phyloP scores from a whole-genome alignment of 2,329 filamentous ascomycete genomes.

The Pseudocercospora cruenta region DNA sequence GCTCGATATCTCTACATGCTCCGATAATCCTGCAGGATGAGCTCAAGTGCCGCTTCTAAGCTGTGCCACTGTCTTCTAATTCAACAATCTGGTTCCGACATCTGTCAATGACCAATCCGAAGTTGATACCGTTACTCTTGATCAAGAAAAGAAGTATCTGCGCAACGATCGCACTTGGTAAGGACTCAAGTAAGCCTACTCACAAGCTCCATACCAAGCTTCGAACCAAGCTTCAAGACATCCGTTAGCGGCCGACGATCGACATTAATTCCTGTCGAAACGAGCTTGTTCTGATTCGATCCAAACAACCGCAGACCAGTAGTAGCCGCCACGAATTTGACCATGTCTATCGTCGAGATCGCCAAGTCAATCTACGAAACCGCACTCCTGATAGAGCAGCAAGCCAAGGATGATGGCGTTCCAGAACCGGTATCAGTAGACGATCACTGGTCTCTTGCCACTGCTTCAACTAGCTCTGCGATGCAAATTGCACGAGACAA shows the following conservation, averaged over 20 bases:
- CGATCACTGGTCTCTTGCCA: conserved; percentile 1
- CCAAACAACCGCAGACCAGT: neutral
- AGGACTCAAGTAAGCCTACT: neutral
- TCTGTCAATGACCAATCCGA: neutral
- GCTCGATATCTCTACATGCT: neutral
- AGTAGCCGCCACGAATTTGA: neutral
- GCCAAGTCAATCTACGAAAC: neutral
- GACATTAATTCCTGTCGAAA: neutral
- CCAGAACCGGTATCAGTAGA: neutral
- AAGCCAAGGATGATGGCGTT: neutral
- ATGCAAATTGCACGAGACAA: neutral
- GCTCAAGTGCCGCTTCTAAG: neutral
- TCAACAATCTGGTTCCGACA: neutral
- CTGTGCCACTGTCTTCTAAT: neutral
- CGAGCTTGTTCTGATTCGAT: neutral
- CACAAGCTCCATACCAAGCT: neutral
- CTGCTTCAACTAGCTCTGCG: neutral
- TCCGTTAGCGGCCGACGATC: neutral
- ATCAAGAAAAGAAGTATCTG: neutral
- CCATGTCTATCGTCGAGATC: neutral
- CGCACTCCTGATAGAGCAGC: neutral
- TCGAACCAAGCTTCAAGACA: neutral
- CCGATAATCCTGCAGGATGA: neutral
- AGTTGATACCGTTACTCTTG: neutral
- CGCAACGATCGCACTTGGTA: no score